Base-by-base conservation (phyloP, 2,329 filamentous ascomycete genomes). In the Xylariaceae sp. region DNA sequence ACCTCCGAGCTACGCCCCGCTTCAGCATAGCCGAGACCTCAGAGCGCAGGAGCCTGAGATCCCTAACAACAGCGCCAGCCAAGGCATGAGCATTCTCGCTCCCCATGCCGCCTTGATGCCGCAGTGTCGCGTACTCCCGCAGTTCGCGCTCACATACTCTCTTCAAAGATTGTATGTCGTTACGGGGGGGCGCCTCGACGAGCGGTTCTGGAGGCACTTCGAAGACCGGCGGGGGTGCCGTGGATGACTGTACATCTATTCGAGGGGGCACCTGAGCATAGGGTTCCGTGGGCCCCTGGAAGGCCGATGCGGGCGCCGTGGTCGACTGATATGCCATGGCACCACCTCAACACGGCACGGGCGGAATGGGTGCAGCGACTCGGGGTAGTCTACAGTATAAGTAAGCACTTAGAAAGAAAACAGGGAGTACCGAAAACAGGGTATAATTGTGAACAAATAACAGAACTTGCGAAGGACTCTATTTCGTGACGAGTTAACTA, bases 1-100 rank as follows among this genome's bases (percentile, higher is more conserved):
- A 81, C 34, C 80, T 72, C 42, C 76, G 72, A 32, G 70, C 68
- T 65, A 81, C 76, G 0, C 74, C 75, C 10, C 65, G 67, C 59
- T 71, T 75, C 32, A 72, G 70, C 41, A 80, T 60, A 2, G 67
- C 67, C 4, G 71, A 67, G 2, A 82, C 71, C 56, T 77, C 72
- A 19, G 68, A 67, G 18, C 77, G 69, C 58, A 83, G 63, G 0
- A 62, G 65, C 39, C 68, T 71, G 56, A 83, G 61, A 48, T 80
- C 76, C 16, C 66, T 67, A 9, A 78, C 57, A n/a, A 76, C 70
- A 7, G 74, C 57, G 26, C 65, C 70, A 5, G 72, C 71, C 63
- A 80, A 76, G 5, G 61, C 58, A 6, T 73, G 69, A 43, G 80
- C 64, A 26, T 73, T 74, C 2, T 71, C 67, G 32, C 76, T 21